Base-by-base conservation (phyloP, 2,329 filamentous ascomycete species). In the Cytospora leucostoma region DNA sequence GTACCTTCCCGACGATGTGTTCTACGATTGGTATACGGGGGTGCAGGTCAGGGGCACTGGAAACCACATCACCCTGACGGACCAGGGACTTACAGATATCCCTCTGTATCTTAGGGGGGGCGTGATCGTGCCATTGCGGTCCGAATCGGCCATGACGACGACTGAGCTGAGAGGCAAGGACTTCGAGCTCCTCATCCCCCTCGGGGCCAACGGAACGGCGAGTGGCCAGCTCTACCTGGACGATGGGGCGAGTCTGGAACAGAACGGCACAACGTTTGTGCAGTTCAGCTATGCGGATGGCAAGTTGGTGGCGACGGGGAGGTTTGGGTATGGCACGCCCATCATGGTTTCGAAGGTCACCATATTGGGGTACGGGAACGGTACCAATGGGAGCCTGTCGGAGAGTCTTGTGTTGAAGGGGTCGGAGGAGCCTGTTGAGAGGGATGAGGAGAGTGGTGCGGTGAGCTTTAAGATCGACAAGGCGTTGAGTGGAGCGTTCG, bases 201-300 rank as follows among this genome's bases (percentile, higher is more conserved):
- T 90, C 0, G 85, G 82, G 7, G 70, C 72, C 0, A 77, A 88
- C 58, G 89, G 88, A 3, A 84, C 77, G 7, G 92, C 92, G 0
- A 74, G 71, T 1, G 92, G 92, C 0, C 79, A 80, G 58, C 78
- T 95, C 62, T 95, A 93, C 72, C 76, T 95, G 6, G 92, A 95
- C 68, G 91, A 96, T 65, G 92, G 92, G 10, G 86, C 87, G 64
- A 87, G 83, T 33, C 69, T 93, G 56, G 77, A 84, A 64, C 90
- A 90, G 74, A 66, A 75, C 3, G 73, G 69, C 1, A 84, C 80
- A n/a, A 85, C 81, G 7, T 77, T 84, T 61, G 79, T 93, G 59
- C 74, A 77, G 15, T 90, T 93, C 68, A 69, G 72, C 10, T 93
- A 86, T 71, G 75, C 80, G 53, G 72, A 80, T 3, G 82, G 83